Percentiles rank a stretch among this genome's conserved stretches.
phyloP scores from a whole-genome alignment of 257 asterid genomes.

The Fraxinus cuspidata region DNA sequence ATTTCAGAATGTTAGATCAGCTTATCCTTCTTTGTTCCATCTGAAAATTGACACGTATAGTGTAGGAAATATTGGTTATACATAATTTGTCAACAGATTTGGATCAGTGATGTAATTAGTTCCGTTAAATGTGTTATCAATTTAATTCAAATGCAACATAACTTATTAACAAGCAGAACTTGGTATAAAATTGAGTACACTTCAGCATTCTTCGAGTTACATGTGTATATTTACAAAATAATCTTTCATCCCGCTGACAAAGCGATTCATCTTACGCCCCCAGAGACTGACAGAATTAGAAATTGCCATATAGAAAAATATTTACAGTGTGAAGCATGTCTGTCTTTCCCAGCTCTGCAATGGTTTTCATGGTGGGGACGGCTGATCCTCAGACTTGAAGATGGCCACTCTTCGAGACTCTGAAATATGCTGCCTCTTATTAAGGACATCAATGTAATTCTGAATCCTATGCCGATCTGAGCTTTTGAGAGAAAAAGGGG shows the following conservation, averaged over 20 bases:
- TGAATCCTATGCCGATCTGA: constrained; percentile 69
- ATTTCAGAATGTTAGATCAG: constrained; percentile 52
- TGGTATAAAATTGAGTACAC: constrained; percentile 12
- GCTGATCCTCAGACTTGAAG: constrained; percentile 48
- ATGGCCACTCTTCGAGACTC: constrained; percentile 62
- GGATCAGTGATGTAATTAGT: constrained; percentile 22
- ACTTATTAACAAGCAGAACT: constrained; percentile 19
- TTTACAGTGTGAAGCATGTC: not conserved
- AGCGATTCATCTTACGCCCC: not conserved
- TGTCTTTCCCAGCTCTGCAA: not conserved
- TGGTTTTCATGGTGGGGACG: constrained; percentile 6
- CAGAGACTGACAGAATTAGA: not conserved
- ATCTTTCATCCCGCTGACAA: constrained; percentile 10
- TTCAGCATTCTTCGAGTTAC: constrained; percentile 22
- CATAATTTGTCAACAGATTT: constrained; percentile 45
- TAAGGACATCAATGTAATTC: constrained; percentile 63
- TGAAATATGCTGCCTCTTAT: constrained; percentile 65
- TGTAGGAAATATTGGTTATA: constrained; percentile 22
- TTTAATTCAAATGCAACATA: constrained; percentile 2
- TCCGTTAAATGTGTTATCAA: not conserved
- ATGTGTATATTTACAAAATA: constrained; percentile 20
- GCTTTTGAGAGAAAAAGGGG: constrained; percentile 76
- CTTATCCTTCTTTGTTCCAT: constrained; percentile 28
- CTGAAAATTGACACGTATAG: constrained; percentile 35
- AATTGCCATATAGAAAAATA: constrained; percentile 21